These are phyloP conservation scores for Xylaria sp. DNA, from an alignment of 2,329 filamentous ascomycete species.

Conservation along the genomic window DNA sequence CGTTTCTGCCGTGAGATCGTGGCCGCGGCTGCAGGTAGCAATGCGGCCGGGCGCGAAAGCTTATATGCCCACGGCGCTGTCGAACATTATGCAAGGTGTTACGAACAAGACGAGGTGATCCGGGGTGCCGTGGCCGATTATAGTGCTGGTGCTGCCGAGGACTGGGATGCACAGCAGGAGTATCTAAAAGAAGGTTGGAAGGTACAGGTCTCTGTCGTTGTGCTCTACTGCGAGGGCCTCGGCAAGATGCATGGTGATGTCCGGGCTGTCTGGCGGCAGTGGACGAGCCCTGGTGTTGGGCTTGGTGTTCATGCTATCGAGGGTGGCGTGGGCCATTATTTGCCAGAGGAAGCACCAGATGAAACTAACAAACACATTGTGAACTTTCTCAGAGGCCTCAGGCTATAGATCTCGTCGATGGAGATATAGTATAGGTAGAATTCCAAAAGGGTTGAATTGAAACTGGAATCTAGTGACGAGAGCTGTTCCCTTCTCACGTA, in stretches of 20 bases:
- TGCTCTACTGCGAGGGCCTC: constrained; percentile 22
- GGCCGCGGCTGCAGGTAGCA: constrained; percentile 2
- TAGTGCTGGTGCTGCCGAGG: constrained; percentile 26
- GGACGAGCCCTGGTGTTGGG: constrained; percentile 7
- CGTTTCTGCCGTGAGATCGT: constrained; percentile 25
- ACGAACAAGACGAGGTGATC: constrained; percentile 25
- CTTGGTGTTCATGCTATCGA: constrained; percentile 10
- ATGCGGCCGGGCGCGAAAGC: constrained; percentile 4
- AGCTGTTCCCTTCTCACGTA: background rate
- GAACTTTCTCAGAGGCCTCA: constrained; percentile 25
- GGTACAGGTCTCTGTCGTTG: constrained; percentile 14
- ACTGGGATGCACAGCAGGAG: constrained; percentile 26
- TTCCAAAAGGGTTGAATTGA: background rate
- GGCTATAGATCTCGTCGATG: constrained; percentile 16
- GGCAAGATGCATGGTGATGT: constrained; percentile 16
- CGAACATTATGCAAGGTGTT: constrained; percentile 24
- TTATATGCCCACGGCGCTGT: constrained; percentile 21
- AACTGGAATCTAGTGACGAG: background rate
- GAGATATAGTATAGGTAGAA: background rate
- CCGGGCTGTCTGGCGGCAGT: constrained; percentile 22
- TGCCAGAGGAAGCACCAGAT: constrained; percentile 28
- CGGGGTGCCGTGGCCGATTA: constrained; percentile 26
- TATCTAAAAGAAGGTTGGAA: constrained; percentile 16
- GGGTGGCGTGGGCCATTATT: constrained; percentile 22
- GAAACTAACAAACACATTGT: constrained; percentile 24